A percentile compares a stretch with the other conserved stretches of the same genome.
Evolutionary conservation across 768 basidiomycete genomes (phyloP).

Genomic region (Lactarius hengduanensis): DNA sequence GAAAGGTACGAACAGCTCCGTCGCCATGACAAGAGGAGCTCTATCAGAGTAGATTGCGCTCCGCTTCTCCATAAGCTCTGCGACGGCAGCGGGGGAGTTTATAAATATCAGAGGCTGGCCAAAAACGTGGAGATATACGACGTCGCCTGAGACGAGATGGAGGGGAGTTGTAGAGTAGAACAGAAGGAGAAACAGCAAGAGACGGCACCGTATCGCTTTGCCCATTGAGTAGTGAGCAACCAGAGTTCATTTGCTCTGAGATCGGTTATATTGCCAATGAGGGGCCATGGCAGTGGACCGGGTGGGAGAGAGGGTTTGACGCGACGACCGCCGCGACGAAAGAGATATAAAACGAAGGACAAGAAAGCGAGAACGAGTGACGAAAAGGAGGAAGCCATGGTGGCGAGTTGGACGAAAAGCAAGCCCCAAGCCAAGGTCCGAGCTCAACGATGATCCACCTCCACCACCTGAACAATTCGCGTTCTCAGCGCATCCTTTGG

Average conservation of each 20-base stretch:
- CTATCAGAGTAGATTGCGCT: slow-evolving; percentile 76
- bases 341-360: slow-evolving; percentile 9
- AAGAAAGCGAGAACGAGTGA: slow-evolving; percentile 16
- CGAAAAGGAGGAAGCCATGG: slow-evolving; percentile 9
- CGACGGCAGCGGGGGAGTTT: slow-evolving; percentile 55
- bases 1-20: slow-evolving; percentile 56
- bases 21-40: slow-evolving; percentile 64
- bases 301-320: slow-evolving; percentile 47
- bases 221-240: slow-evolving; percentile 62
- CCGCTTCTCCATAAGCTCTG: slow-evolving; percentile 67
- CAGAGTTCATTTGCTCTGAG: slow-evolving; percentile 62
- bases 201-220: slow-evolving; percentile 53
- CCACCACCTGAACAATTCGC: slow-evolving; percentile 49
- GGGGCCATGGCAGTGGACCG: slow-evolving; percentile 63
- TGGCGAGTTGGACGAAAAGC: not conserved
- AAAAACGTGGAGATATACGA: slow-evolving; percentile 63
- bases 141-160: slow-evolving; percentile 45
- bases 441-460: slow-evolving; percentile 31
- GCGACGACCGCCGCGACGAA: not conserved
- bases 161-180: slow-evolving; percentile 8
- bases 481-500: slow-evolving; percentile 52
- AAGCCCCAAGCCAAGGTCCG: not conserved
- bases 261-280: slow-evolving; percentile 64
- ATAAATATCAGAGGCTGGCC: slow-evolving; percentile 69
- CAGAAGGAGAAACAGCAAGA: not conserved